Evolutionary conservation across 2,329 filamentous ascomycete genomes (phyloP).

Genomic region (Trichophyton benhamiae): DNA sequence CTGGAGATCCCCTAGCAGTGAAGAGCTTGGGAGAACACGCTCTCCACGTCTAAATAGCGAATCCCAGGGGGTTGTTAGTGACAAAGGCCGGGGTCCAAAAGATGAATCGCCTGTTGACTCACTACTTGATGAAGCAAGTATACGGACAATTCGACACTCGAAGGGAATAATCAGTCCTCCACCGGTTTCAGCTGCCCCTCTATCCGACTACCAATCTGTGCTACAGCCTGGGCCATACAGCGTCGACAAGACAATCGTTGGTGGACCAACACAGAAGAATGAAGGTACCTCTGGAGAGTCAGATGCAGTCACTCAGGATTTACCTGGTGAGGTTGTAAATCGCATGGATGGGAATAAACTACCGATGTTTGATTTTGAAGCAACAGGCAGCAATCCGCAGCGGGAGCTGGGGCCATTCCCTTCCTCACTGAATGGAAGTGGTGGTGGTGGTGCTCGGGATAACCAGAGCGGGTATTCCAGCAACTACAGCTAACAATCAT

Average conservation of each 20-base stretch:
- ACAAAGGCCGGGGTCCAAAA: no score
- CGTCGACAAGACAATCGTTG: background rate
- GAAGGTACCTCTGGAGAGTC: background rate
- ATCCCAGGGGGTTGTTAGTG: background rate
- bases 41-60: background rate
- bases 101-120: background rate
- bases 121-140: background rate
- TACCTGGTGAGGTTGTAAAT: background rate
- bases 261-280: background rate
- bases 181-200: background rate
- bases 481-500: background rate
- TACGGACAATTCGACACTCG: background rate
- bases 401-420: slow-evolving; percentile 11
- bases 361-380: slow-evolving; percentile 10
- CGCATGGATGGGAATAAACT: background rate
- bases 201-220: background rate
- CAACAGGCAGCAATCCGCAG: background rate
- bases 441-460: background rate
- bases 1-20: background rate
- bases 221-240: background rate
- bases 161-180: background rate
- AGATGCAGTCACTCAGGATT: background rate
- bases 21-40: background rate
- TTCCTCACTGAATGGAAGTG: background rate
- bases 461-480: slow-evolving; percentile 10